Evolutionary conservation across 148 eudicot species (phyloP).

Genomic region (Rheum nobile): DNA sequence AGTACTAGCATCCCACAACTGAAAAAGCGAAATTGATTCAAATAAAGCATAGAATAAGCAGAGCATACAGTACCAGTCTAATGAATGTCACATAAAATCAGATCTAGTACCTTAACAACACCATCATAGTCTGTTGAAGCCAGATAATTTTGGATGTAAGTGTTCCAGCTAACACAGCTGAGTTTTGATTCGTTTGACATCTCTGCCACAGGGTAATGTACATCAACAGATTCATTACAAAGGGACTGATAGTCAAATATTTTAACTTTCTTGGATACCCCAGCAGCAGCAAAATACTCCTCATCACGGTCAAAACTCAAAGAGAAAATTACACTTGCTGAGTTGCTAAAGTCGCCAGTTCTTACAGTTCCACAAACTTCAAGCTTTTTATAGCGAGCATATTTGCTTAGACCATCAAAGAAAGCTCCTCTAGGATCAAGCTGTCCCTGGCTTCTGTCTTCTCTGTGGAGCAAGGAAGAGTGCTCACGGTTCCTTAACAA

Average conservation of each 20-base stretch:
- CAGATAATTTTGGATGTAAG: slow-evolving; percentile 63
- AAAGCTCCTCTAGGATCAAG: slow-evolving; percentile 51
- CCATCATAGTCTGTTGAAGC: slow-evolving; percentile 96
- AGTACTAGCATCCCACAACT: slow-evolving; percentile 90
- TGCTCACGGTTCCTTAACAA: slow-evolving; percentile 34
- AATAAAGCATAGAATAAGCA: slow-evolving; percentile 1
- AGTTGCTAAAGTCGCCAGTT: slow-evolving; percentile 46
- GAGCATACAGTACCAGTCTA: neutral
- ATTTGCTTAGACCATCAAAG: slow-evolving; percentile 80
- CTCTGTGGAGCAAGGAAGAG: slow-evolving; percentile 14
- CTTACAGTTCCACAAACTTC: slow-evolving; percentile 58
- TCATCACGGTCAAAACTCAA: slow-evolving; percentile 90
- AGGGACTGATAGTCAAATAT: slow-evolving; percentile 63
- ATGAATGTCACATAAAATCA: neutral
- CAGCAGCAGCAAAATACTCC: slow-evolving; percentile 87
- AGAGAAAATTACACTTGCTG: slow-evolving; percentile 75
- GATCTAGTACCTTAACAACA: slow-evolving; percentile 49
- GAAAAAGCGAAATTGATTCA: slow-evolving; percentile 15
- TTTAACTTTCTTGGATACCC: slow-evolving; percentile 77
- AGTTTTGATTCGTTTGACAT: slow-evolving; percentile 73
- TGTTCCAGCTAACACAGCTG: slow-evolving; percentile 80
- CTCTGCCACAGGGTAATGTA: slow-evolving; percentile 76
- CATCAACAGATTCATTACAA: slow-evolving; percentile 48
- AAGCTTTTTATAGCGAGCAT: slow-evolving; percentile 74
- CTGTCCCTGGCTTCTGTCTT: slow-evolving; percentile 16